Evolutionary conservation across 441 rosid species (phyloP), one percentile per base, ranked within the genome.

Genomic region (Aleurites moluccanus): DNA sequence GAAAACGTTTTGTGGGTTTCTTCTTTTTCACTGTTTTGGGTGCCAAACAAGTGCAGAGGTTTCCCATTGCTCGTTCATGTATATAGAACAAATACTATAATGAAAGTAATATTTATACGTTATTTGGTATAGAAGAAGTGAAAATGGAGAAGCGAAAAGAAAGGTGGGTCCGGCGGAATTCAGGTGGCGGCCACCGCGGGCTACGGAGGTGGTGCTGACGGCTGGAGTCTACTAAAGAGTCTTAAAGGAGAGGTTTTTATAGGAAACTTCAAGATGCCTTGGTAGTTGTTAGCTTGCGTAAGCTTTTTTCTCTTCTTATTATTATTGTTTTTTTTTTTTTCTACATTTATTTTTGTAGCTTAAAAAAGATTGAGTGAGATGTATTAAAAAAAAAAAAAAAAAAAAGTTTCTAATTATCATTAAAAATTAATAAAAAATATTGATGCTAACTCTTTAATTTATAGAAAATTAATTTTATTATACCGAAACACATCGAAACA

Each of bases 11-110:
- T 2, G 81, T 52, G 76, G 86, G 84, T 33, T 79, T 80, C 69
- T 73, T 72, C 79, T 75, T 80, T 79, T 81, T 90, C 73, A 78
- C 88, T 0, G 84, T 73, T 74, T 77, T 85, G 74, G 92, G 85
- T 49, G 86, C 82, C 78, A 92, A 84, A 82, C 94, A 82, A 67
- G 94, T 82, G 88, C 97, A 92, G 44, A 92, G 85, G 72, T 94
- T 94, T 68, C 99, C 99, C 99, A 94, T 91, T 63, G 55, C 28
- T 50, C 20, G 66, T 72, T 81, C 84, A 77, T 71, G 84, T 38
- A 67, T 40, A 67, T 44, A 67, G 3, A 62, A 33, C 10, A 28
- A n/a, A 42, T 13, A 62, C 30, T 30, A 6, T 3, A 63, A 21
- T 10, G 18, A 10, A 10, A 45, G n/a, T 33, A 21, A 8, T 20